Evolutionary conservation across 2,329 filamentous ascomycete species (phyloP), one percentile per base, ranked within the genome.

Genomic region (Aspergillus ruber): DNA sequence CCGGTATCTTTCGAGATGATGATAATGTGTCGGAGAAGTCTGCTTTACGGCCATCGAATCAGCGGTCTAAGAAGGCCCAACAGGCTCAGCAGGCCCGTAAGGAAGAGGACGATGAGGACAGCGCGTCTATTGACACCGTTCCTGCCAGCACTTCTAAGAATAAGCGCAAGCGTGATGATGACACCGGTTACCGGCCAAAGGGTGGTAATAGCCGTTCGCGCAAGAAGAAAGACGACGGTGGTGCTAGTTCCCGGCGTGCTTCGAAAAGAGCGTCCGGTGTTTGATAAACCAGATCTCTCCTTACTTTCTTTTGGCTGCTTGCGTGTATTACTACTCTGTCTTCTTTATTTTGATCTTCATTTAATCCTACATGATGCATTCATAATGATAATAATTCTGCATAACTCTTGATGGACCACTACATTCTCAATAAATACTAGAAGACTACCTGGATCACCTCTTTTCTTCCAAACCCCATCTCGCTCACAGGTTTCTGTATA

Each of bases 1-100:
- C 90, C 3, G 84, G 91, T 66, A 84, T 90, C 43, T 90, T 95
- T 72, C 86, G 95, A 65, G 87, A 90, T 59, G 81, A 83, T 47
- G 82, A 85, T 58, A 59, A 63, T 27, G 58, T 64, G 6, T 66
- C 68, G 4, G 71, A 74, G 49, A 74, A 74, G 57, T 65, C 67
- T 27, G 51, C 58, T 17, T 63, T 65, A 12, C 64, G 69, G 33
- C 64, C 70, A 9, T 65, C 68, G 13, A 70, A 67, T 42, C 58
- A 66, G 38, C 67, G 72, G 32, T 55, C 71, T 4, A 73, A 73
- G 46, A 65, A 70, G 23, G 63, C 64, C 20, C 62, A 67, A 2
- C 63, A 68, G 47, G 63, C 64, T 21, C 62, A 67, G 2, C 63
- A 68, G 47, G 52, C 56, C 27, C 66, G 66, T 48, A 68, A 69